These are phyloP conservation scores for Niveomyces coronatus DNA, from an alignment of 2,329 filamentous ascomycete genomes.

Conservation along the genomic window DNA sequence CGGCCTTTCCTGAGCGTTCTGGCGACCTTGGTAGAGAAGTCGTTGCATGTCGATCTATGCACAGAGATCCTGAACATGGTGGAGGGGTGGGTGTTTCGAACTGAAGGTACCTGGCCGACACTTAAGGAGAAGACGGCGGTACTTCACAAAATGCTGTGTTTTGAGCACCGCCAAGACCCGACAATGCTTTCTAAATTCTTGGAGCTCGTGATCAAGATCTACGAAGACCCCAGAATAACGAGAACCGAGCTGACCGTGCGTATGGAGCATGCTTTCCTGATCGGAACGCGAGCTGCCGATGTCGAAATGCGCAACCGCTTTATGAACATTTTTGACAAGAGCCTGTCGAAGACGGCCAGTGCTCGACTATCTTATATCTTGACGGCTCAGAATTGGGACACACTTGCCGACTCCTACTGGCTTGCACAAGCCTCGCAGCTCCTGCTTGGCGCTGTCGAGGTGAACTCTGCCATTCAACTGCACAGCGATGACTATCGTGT, in stretches of 20 bases:
- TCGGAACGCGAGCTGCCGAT: conserved; percentile 85
- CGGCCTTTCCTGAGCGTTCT: conserved; percentile 91
- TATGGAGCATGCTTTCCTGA: conserved; percentile 96
- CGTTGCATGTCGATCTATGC: conserved; percentile 75
- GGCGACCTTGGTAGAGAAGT: conserved; percentile 91
- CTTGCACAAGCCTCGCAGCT: conserved; percentile 89
- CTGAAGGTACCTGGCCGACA: conserved; percentile 89
- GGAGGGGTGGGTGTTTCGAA: conserved; percentile 91
- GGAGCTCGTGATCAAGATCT: conserved; percentile 92
- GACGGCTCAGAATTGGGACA: conserved; percentile 93
- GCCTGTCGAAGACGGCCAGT: conserved; percentile 83
- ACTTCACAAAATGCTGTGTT: conserved; percentile 96
- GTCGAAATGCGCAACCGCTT: conserved; percentile 96
- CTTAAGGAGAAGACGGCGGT: conserved; percentile 98
- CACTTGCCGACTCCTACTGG: conserved; percentile 91
- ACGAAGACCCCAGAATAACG: conserved; percentile 93
- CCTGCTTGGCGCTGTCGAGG: conserved; percentile 82
- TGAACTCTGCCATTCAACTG: conserved; percentile 67
- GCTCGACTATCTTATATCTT: conserved; percentile 84
- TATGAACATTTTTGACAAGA: conserved; percentile 92
- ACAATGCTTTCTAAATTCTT: conserved; percentile 88
- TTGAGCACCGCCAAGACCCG: conserved; percentile 74
- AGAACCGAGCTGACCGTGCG: conserved; percentile 91
- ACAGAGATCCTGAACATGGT: conserved; percentile 91
- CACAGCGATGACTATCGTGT: conserved; percentile 77